Conservation (phyloP, 225 moss, liverwort and hornwort genomes). For the Anthoceros angustus region DNA sequence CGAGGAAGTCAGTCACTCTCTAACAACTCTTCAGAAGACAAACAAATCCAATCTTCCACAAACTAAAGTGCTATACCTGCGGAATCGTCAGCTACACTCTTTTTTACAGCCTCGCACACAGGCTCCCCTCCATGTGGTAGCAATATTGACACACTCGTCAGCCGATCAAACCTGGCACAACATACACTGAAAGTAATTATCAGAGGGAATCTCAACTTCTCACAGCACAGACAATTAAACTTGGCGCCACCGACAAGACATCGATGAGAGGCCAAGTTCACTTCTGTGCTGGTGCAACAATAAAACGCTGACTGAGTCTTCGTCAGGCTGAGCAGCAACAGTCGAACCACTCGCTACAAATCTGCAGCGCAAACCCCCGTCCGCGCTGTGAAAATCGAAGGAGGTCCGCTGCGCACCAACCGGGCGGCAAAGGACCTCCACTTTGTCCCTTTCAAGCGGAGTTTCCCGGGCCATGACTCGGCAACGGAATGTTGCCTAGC, state of each 20-base stretch:
- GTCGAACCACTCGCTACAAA: neutral
- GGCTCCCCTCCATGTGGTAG: slow-evolving; percentile 59
- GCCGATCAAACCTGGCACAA: slow-evolving; percentile 20
- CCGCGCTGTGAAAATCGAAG: neutral
- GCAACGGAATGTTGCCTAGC: no score
- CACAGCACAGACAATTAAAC: no score
- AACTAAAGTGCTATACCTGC: no score
- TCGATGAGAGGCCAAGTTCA: no score
- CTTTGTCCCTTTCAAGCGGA: no score
- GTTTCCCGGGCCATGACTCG: no score
- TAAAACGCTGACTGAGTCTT: neutral
- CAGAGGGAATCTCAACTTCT: no score
- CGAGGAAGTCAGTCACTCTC: neutral
- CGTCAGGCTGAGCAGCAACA: neutral
- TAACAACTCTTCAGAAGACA: neutral
- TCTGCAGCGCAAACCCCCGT: neutral
- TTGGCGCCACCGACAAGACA: no score
- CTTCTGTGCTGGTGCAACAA: neutral
- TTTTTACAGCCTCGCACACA: slow-evolving; percentile 39
- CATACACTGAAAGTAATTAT: neutral
- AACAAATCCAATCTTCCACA: neutral
- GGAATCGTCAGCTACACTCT: no score
- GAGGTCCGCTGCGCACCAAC: neutral
- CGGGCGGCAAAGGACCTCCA: neutral
- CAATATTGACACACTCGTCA: slow-evolving; percentile 44